Evolutionary conservation across 495 filamentous ascomycete genomes (phyloP), one percentile per base, ranked within the genome.

Genomic region (Neurospora sp.): DNA sequence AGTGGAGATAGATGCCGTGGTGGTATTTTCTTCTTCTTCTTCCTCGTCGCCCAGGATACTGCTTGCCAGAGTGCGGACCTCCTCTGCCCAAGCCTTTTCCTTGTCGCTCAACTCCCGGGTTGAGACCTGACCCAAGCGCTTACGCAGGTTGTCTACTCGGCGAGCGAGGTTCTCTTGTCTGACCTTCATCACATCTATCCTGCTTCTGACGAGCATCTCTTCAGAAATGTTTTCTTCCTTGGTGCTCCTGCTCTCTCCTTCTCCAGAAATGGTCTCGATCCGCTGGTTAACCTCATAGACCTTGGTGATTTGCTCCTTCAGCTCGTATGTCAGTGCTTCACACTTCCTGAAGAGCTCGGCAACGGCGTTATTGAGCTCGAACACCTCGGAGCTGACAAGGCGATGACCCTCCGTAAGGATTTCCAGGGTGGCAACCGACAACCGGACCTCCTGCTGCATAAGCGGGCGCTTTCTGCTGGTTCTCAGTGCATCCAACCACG

Each of bases 301-400:
- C 75, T 90, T 89, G 74, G 79, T 84, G 62, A 97, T 85, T 79
- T 97, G 94, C 41, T 90, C 88, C 38, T 83, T 81, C 70, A 97
- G 85, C 80, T 97, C 93, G 3, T 84, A 83, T 77, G 89, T 90
- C 48, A 97, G 82, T 16, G 90, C 84, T 77, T 93, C 88, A 76
- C 92, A 94, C 31, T 91, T 87, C 18, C 90, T 86, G 84, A 97
- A 97, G 10, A 97, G 84, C 77, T 96, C 93, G 1, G 94, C 89
- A 3, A 92, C 94, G 12, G 92, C 93, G 70, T 86, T 78, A 44
- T 92, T 90, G 37, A 97, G 85, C 7, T 84, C 83, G 75, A 91
- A 85, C 0, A 93, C 96, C 81, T 97, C 92, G 23, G 86, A 82
- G 70, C 89, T 90, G 27, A 97, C 82, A 4, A 93, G 85, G 66